Conservation (phyloP, 106 monocot genomes). For the Allium sativum region DNA sequence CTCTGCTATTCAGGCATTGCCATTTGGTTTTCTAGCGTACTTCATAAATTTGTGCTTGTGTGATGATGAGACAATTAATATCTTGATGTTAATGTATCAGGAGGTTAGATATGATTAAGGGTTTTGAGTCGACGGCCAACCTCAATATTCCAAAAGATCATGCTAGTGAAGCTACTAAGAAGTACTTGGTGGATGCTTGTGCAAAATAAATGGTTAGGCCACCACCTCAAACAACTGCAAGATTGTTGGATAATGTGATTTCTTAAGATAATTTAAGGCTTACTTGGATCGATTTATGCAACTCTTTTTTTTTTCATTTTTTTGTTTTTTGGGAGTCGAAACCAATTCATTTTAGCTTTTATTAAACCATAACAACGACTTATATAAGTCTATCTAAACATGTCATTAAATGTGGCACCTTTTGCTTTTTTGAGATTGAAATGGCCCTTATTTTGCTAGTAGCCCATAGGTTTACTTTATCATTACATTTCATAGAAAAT, state of each 20-base stretch:
- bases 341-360: not conserved
- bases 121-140: conserved; percentile 57
- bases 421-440: too few relatives aligned
- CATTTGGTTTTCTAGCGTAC: not conserved
- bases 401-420: too few relatives aligned
- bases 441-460: too few relatives aligned
- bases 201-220: conserved; percentile 80
- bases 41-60: not conserved
- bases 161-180: conserved; percentile 73
- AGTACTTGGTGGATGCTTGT: conserved; percentile 77
- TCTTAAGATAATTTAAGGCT: not conserved
- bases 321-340: not conserved
- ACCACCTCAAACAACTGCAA: conserved; percentile 81
- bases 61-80: not conserved
- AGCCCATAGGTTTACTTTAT: too few relatives aligned
- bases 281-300: not conserved
- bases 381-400: too few relatives aligned
- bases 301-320: not conserved
- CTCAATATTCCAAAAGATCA: conserved; percentile 83
- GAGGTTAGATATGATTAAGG: conserved; percentile 85
- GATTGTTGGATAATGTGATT: conserved; percentile 75
- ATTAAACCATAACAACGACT: too few relatives aligned
- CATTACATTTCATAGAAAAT: too few relatives aligned
- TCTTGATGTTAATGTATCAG: conserved; percentile 19
- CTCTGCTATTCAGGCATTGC: conserved; percentile 78